Conservation (phyloP, 441 rosid genomes). For the Melastoma candidum region DNA sequence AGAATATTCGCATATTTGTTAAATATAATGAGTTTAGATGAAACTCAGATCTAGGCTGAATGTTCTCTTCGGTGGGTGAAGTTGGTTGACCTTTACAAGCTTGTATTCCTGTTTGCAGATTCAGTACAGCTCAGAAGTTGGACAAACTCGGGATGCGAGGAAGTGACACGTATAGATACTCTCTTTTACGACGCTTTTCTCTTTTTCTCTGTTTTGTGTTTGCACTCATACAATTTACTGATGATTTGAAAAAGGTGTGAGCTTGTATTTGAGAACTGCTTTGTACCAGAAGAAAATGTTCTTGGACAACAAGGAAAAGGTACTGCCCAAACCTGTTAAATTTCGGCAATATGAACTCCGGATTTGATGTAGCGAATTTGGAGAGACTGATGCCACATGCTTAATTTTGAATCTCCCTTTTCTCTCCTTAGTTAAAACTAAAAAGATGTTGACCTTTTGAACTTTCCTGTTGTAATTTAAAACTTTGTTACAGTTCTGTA, state of each 20-base stretch:
- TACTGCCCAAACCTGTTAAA: slow-evolving; percentile 11
- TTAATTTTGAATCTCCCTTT: too few relatives aligned
- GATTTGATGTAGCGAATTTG: too few relatives aligned
- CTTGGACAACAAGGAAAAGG: slow-evolving; percentile 94
- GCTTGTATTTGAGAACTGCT: slow-evolving; percentile 91
- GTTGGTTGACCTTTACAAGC: slow-evolving; percentile 8
- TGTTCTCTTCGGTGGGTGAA: background rate
- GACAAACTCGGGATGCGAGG: slow-evolving; percentile 99
- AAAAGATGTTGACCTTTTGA: too few relatives aligned
- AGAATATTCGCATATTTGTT: too few relatives aligned
- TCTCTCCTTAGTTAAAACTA: too few relatives aligned
- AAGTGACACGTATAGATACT: slow-evolving; percentile 72
- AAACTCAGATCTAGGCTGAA: background rate
- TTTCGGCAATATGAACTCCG: too few relatives aligned
- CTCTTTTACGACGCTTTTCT: slow-evolving; percentile 11
- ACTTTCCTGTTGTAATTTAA: too few relatives aligned
- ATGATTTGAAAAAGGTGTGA: slow-evolving; percentile 62
- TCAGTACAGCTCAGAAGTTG: slow-evolving; percentile 90
- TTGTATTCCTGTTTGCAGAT: slow-evolving; percentile 44
- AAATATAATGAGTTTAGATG: background rate
- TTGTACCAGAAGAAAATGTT: slow-evolving; percentile 83
- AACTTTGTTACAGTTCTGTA: background rate
- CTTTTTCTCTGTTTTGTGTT: slow-evolving; percentile 8
- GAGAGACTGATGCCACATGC: too few relatives aligned
- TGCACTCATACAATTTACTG: slow-evolving; percentile 18